These are phyloP conservation scores for Harringtonia lauricola DNA, from an alignment of 2,329 filamentous ascomycete genomes.

Conservation along the genomic window DNA sequence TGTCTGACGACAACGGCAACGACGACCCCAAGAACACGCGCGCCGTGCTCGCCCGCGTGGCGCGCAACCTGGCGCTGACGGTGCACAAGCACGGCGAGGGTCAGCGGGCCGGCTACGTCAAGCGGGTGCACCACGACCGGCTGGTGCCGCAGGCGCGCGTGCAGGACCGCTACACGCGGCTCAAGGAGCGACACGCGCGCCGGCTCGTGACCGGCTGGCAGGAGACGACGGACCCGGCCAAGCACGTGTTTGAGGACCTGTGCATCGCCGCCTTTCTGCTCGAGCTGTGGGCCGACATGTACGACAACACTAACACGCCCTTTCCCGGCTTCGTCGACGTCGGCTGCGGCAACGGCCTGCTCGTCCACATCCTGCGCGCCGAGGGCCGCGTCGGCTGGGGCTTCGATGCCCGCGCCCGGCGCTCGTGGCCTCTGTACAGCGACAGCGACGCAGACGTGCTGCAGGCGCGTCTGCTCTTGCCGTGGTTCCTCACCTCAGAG, in stretches of 20 bases:
- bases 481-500: background rate
- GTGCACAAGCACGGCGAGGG: constrained; percentile 67
- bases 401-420: constrained; percentile 78
- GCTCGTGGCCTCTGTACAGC: constrained; percentile 71
- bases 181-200: constrained; percentile 72
- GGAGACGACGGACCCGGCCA: constrained; percentile 75
- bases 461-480: constrained; percentile 31
- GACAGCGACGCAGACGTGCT: constrained; percentile 11
- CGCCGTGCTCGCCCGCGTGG: constrained; percentile 46
- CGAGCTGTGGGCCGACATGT: constrained; percentile 84
- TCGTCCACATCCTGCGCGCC: constrained; percentile 68
- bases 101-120: constrained; percentile 55
- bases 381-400: constrained; percentile 84
- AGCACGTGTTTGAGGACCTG: constrained; percentile 93
- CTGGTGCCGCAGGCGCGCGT: constrained; percentile 66
- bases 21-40: constrained; percentile 1
- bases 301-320: constrained; percentile 30
- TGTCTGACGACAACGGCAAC: background rate
- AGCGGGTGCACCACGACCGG: constrained; percentile 74
- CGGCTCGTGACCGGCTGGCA: constrained; percentile 65
- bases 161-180: constrained; percentile 68
- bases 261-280: constrained; percentile 86
- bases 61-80: constrained; percentile 54
- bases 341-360: constrained; percentile 86
- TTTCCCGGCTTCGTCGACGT: constrained; percentile 95